phyloP scores from a whole-genome alignment of 768 basidiomycete species.

The Pleurotus sapidus region DNA sequence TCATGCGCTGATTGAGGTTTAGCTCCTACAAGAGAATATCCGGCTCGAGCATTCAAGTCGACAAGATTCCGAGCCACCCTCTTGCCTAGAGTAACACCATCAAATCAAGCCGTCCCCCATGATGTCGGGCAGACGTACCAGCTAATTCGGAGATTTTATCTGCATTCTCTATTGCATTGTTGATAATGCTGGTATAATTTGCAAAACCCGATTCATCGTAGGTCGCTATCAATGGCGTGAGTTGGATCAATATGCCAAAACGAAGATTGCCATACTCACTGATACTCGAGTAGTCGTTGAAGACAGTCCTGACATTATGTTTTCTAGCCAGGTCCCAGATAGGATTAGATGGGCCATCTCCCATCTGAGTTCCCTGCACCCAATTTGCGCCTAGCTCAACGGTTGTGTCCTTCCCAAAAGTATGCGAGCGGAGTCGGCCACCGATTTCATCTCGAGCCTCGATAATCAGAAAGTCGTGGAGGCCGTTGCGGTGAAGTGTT shows the following conservation, averaged over 20 bases:
- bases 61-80: conserved; percentile 45
- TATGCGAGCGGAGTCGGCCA: conserved; percentile 50
- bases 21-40: conserved; percentile 48
- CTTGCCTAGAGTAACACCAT: conserved; percentile 27
- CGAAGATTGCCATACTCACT: conserved; percentile 30
- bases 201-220: conserved; percentile 49
- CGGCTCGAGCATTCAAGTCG: conserved; percentile 51
- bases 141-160: conserved; percentile 37
- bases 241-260: neutral
- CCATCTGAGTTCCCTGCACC: conserved; percentile 50
- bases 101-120: no score
- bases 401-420: conserved; percentile 41
- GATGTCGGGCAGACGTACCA: conserved; percentile 27
- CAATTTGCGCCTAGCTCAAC: conserved; percentile 63
- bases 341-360: conserved; percentile 53
- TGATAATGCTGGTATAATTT: conserved; percentile 43
- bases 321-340: conserved; percentile 56
- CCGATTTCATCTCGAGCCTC: conserved; percentile 58
- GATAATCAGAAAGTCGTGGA: conserved; percentile 57
- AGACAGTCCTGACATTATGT: conserved; percentile 43
- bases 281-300: conserved; percentile 41
- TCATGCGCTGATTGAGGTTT: conserved; percentile 43
- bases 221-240: conserved; percentile 34
- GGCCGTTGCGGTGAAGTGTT: conserved; percentile 49
- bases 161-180: conserved; percentile 37